Percentiles rank a stretch among this genome's conserved stretches.
phyloP scores from a whole-genome alignment of 2,329 filamentous ascomycete genomes.

The Ceratocystis lukuohia region DNA sequence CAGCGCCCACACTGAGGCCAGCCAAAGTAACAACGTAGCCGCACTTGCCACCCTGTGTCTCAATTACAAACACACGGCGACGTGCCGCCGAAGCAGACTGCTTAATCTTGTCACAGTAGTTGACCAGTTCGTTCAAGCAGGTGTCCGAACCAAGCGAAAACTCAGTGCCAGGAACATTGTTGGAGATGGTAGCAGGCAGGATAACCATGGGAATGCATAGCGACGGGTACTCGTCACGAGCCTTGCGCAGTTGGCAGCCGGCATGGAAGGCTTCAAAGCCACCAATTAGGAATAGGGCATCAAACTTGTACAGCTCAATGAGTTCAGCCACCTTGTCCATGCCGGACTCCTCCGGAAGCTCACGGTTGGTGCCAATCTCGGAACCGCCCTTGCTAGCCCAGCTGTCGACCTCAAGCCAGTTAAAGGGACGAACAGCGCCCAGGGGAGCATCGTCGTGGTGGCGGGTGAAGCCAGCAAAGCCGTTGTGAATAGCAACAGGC shows the following conservation, averaged over 20 bases:
- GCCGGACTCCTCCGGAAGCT: conserved; percentile 72
- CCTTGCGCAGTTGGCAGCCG: conserved; percentile 73
- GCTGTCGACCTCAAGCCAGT: conserved; percentile 85
- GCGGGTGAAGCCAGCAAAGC: conserved; percentile 83
- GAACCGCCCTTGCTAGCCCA: conserved; percentile 97
- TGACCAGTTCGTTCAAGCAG: conserved; percentile 85
- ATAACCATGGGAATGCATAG: conserved; percentile 88
- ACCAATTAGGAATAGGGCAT: conserved; percentile 81
- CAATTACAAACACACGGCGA: conserved; percentile 89
- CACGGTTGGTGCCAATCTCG: conserved; percentile 95
- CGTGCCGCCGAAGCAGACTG: conserved; percentile 91
- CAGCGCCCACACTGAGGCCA: conserved; percentile 79
- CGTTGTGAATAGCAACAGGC: conserved; percentile 86
- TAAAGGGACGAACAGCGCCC: conserved; percentile 69
- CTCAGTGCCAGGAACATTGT: conserved; percentile 95
- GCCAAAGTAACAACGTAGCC: conserved; percentile 88
- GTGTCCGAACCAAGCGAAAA: conserved; percentile 96
- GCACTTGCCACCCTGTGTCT: conserved; percentile 89
- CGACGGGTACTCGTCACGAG: conserved; percentile 61
- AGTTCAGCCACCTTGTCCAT: conserved; percentile 70
- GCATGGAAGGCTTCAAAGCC: conserved; percentile 96
- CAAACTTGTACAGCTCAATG: conserved; percentile 76
- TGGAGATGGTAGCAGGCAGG: conserved; percentile 92
- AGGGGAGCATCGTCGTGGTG: conserved; percentile 76
- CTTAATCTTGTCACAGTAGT: conserved; percentile 94